Evolutionary conservation across 768 basidiomycete species (phyloP).

Genomic region (Lactifluus echinatus): DNA sequence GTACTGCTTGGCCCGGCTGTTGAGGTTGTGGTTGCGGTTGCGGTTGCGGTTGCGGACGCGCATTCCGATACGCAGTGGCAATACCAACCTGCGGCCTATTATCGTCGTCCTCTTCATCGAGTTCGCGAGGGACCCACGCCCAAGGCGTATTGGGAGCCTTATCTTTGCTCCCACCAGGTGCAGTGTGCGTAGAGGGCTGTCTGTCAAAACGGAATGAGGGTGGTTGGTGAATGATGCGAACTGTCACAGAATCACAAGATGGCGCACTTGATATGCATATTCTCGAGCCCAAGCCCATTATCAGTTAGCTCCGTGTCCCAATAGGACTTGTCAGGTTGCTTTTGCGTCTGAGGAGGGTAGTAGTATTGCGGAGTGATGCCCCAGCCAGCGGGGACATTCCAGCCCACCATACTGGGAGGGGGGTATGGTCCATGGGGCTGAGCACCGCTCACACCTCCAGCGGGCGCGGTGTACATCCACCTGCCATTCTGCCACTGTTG

Average conservation of each 20-base stretch:
- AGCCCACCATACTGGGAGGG: constrained; percentile 14
- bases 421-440: constrained; percentile 2
- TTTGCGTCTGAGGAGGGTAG: constrained; percentile 60
- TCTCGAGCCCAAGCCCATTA: constrained; percentile 57
- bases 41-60: too few relatives aligned
- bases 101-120: constrained; percentile 30
- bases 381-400: constrained; percentile 18
- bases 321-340: constrained; percentile 56
- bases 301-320: constrained; percentile 47
- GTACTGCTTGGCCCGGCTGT: constrained; percentile 9
- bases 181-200: background rate
- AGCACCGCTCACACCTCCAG: background rate
- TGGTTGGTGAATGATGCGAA: background rate
- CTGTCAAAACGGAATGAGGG: background rate
- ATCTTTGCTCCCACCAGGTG: constrained; percentile 17
- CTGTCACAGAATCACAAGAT: background rate
- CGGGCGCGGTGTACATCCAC: constrained; percentile 15
- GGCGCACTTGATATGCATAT: constrained; percentile 58
- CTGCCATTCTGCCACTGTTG: constrained; percentile 21
- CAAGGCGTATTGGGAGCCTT: constrained; percentile 52
- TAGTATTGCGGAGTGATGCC: constrained; percentile 23
- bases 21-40: constrained; percentile 20
- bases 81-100: constrained; percentile 18
- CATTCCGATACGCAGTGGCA: constrained; percentile 9
- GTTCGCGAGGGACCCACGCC: constrained; percentile 56